Evolutionary conservation across 345 rosid species (phyloP).

Genomic region (Excoecaria cochinchinensis): DNA sequence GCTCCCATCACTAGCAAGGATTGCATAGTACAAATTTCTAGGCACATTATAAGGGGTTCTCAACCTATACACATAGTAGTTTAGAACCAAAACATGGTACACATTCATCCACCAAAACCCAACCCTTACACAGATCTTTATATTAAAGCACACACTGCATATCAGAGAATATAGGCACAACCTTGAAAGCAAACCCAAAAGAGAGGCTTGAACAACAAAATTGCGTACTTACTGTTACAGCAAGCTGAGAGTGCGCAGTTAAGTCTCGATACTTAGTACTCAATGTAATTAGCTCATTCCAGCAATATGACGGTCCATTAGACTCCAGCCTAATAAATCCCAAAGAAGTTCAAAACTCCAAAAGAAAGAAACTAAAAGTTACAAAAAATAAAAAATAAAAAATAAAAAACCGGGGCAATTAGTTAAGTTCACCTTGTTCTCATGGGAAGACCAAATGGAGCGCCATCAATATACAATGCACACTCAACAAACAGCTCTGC

Average conservation of each 20-base stretch:
- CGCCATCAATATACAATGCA: conserved; percentile 83
- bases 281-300: conserved; percentile 84
- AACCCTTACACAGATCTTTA: background rate
- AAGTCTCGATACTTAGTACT: conserved; percentile 91
- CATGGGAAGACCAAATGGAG: conserved; percentile 87
- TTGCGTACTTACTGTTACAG: conserved; percentile 58
- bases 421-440: conserved; percentile 60
- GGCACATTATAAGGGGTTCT: background rate
- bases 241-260: conserved; percentile 84
- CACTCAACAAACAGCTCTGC: conserved; percentile 83
- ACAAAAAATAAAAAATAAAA: background rate
- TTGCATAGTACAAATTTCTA: background rate
- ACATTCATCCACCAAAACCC: background rate
- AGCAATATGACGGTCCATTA: conserved; percentile 67
- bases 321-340: conserved; percentile 74
- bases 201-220: background rate
- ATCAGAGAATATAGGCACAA: background rate
- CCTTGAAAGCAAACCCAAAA: background rate
- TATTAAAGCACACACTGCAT: background rate
- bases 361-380: background rate
- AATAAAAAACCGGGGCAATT: conserved; percentile 3
- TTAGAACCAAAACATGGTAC: background rate
- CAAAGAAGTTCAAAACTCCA: background rate
- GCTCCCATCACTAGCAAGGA: background rate
- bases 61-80: background rate